Conservation (phyloP, 768 basidiomycete species). For the Leucogyrophana mollusca region DNA sequence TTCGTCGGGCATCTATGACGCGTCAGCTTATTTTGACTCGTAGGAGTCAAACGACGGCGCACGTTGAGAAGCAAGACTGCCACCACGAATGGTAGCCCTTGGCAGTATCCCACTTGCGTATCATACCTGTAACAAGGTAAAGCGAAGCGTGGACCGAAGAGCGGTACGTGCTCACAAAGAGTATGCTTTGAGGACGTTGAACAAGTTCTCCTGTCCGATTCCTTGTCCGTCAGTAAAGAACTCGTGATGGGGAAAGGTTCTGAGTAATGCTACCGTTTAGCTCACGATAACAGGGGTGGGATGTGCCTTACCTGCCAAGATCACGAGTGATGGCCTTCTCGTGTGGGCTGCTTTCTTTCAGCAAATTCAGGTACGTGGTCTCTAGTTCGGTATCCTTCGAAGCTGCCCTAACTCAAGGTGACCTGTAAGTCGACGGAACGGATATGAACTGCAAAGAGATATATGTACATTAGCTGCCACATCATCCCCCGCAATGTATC, state of each 20-base stretch:
- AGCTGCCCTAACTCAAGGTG: slow-evolving; percentile 62
- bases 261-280: too few species aligned
- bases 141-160: background rate
- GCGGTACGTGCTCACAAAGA: slow-evolving; percentile 61
- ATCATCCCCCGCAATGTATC: slow-evolving; percentile 87
- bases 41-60: slow-evolving; percentile 21
- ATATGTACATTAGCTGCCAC: slow-evolving; percentile 88
- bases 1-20: slow-evolving; percentile 93
- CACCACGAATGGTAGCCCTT: slow-evolving; percentile 95
- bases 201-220: slow-evolving; percentile 94
- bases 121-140: slow-evolving; percentile 60
- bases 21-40: background rate
- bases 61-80: slow-evolving; percentile 92
- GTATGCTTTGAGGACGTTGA: slow-evolving; percentile 98
- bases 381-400: slow-evolving; percentile 91
- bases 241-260: slow-evolving; percentile 95
- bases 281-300: too few species aligned
- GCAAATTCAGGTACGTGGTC: slow-evolving; percentile 70
- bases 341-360: slow-evolving; percentile 83
- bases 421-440: slow-evolving; percentile 10
- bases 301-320: slow-evolving; percentile 68
- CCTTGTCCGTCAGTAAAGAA: slow-evolving; percentile 95
- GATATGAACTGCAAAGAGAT: slow-evolving; percentile 3
- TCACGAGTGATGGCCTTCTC: slow-evolving; percentile 95
- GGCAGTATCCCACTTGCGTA: slow-evolving; percentile 94